Evolutionary conservation across 352 stramenopile species (phyloP), one percentile per base, ranked within the genome.

Genomic region (Globisporangium mamillatum): DNA sequence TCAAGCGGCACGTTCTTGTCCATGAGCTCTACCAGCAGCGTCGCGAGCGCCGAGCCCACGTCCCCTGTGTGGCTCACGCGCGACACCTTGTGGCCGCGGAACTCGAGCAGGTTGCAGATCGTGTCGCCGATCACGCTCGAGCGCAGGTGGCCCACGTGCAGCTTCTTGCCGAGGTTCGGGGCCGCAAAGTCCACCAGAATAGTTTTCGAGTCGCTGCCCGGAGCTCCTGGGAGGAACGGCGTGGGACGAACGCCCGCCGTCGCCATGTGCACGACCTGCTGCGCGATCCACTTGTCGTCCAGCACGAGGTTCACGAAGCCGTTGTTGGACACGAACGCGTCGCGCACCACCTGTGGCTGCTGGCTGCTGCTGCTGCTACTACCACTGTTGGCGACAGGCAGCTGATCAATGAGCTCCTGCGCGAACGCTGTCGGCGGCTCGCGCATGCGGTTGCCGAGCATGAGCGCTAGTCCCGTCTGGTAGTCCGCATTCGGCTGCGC

Each of bases 261-360:
- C 6, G 86, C 86, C 76, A 94, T 89, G 27, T 66, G 56, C 50
- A 89, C 60, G 7, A 86, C 76, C 12, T 90, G 79, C 22, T 75
- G 70, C 0, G 88, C 88, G 48, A 95, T 67, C 75, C 79, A 95
- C n/a, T 75, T 73, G 72, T 94, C 79, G 29, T 84, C 68, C 22
- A 95, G 63, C 58, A 86, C 78, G 24, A 95, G 34, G 67, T 95
- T 95, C 55, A 95, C 72, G 63, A 95, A 95, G n/a, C 88, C 88
- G 27, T 77, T 76, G 34, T 76, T 80, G 18, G 83, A 83, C 10
- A 89, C 83, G 60, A 84, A 90, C n/a, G 78, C 83, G 48, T 80
- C 64, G 55, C 75, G 67, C 20, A 84, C 36, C 10, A 81, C 38
- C 2, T 68, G 69, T 18, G 29, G 7, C 25, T 55, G 29, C 1